Base-by-base conservation (phyloP, 371 early-diverging fungal species). In the Mucor lusitanicus region DNA sequence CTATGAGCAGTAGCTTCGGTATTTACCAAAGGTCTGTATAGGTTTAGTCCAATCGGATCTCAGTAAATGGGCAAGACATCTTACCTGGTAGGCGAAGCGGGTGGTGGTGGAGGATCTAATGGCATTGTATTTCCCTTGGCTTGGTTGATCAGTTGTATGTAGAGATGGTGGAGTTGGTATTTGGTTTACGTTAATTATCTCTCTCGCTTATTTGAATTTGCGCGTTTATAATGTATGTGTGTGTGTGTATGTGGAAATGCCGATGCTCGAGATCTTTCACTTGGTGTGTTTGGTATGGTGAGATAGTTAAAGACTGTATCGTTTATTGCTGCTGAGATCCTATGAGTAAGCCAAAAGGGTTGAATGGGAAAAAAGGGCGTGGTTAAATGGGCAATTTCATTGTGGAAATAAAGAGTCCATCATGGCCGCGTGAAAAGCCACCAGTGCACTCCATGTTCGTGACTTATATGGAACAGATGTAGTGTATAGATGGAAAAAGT, bases 31-130 rank as follows among this genome's bases (percentile, higher is more conserved):
- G 28, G 53, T 9, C 55, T 53, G 40, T 17, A 17, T 40, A 0
- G 15, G 13, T 13, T 33, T 48, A 40, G 19, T 11, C 15, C 11
- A 33, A 6, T 21, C 32, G 54, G 6, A 13, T 23, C n/a, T 1
- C 6, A 25, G 13, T 37, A 17, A 17, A n/a, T 6, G 4, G 30
- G 30, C 6, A 3, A 9, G 6, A 21, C 23, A 2, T 8, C 5
- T 61, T 67, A 67, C 67, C 61, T 67, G 35, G 53, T 59, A 28
- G 61, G 60, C 19, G 67, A 67, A 35, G 67, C 60, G 40, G 67
- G 55, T 5, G 33, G 9, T 42, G 67, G 61, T 8, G 67, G 44
- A 28, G 67, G 44, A 28, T 61, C 67, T 42, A 39, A 53, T 50
- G 67, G 60, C 67, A 67, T 67, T 50, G 25, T 23, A 23, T 40